Base-by-base conservation (phyloP, 1,139 yeast genomes). In the Hansenula lynferdii region DNA sequence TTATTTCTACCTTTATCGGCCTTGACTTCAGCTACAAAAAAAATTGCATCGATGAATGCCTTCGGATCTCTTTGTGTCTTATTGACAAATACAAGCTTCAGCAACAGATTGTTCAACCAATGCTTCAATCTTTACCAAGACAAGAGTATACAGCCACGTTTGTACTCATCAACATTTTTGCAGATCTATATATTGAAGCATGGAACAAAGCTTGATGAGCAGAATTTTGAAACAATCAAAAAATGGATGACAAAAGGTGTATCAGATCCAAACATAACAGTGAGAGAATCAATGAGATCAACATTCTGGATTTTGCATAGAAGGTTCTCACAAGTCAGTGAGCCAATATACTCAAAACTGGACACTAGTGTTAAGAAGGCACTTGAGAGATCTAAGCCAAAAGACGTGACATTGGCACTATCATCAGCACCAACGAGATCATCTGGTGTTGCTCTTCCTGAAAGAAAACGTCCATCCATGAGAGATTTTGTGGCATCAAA, bases 181-280 rank as follows among this genome's bases (percentile, higher is more conserved):
- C 80, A 82, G 42, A 68, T 86, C 1, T 51, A 80, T 20, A 51
- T 87, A 0, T 55, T 80, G 14, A 68, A 78, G 45, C 72, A 72
- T 42, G 61, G 66, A 15, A 47, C 61, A 12, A 69, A 71, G 44
- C 62, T 68, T 25, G 58, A 69, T 10, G 49, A 55, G 5, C 49
- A 60, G 4, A 42, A 68, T 18, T 47, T 75, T 3, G 80, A 77
- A 5, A 56, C 68, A 1, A 61, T 80, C 2, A 77, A 70, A 29
- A 76, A 69, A 40, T 65, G 80, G 46, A 56, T 89, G 3, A 49
- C 63, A 6, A 80, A 75, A 51, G 80, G 94, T 25, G 64, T 92
- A 3, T 61, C 76, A 1, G 97, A 92, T 60, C 86, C 96, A 0
- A 84, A 85, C 42, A 89, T 94, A 0, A 67, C 72, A 0, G 97